A percentile compares a stretch with the other conserved stretches of the same genome.
phyloP scores from a whole-genome alignment of 2,329 filamentous ascomycete species.

The Fragosphaeria purpurea region DNA sequence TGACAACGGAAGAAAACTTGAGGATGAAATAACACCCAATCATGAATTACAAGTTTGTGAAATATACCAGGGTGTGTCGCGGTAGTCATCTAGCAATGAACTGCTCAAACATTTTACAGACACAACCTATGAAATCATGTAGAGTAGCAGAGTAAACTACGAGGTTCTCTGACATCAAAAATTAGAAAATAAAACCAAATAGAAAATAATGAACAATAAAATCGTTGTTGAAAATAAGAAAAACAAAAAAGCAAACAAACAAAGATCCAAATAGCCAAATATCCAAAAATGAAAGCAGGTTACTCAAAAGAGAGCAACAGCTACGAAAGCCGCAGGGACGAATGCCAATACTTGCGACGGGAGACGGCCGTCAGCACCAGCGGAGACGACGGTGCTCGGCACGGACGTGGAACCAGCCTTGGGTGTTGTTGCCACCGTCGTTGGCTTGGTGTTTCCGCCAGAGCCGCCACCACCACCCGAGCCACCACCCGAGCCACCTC shows the following conservation, averaged over 20 bases:
- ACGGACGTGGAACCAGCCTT: no score
- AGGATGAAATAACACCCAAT: no score
- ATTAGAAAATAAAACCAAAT: background rate
- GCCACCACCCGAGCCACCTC: no score
- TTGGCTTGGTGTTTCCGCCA: no score
- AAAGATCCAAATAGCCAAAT: background rate
- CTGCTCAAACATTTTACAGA: background rate
- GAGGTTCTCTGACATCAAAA: background rate
- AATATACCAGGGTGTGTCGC: no score
- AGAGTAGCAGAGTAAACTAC: background rate
- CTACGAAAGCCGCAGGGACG: slow-evolving; percentile 3
- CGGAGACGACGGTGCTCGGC: no score
- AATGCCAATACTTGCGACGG: no score
- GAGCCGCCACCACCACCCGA: no score
- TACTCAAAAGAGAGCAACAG: background rate
- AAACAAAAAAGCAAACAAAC: background rate
- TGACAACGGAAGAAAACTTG: no score
- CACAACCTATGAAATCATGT: background rate
- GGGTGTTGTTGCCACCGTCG: no score
- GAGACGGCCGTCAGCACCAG: no score
- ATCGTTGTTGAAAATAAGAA: background rate
- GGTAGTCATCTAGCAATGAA: background rate
- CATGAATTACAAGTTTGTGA: no score
- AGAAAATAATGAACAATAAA: background rate
- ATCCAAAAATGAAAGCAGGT: background rate